These are phyloP conservation scores for Retiboletus flavoniger DNA, from an alignment of 1,284 basidiomycete genomes.

Conservation along the genomic window DNA sequence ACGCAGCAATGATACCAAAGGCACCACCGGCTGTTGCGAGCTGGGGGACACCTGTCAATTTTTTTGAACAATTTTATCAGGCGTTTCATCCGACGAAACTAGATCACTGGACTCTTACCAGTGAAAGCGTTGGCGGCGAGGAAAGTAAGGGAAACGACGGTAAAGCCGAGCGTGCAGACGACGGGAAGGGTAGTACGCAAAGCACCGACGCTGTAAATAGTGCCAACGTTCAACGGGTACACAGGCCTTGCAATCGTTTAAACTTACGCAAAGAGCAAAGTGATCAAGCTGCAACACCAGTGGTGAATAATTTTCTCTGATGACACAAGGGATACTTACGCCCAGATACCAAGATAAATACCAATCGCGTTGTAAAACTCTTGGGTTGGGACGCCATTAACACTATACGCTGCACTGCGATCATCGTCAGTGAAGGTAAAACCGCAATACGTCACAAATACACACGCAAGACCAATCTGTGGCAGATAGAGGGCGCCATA, in stretches of 20 bases:
- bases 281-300: slow-evolving; percentile 14
- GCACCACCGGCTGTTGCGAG: slow-evolving; percentile 31
- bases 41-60: slow-evolving; percentile 18
- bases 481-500: slow-evolving; percentile 31
- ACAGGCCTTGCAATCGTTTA: neutral
- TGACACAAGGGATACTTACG: slow-evolving; percentile 4
- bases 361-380: slow-evolving; percentile 28
- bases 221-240: neutral
- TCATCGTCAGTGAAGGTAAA: slow-evolving; percentile 6
- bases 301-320: slow-evolving; percentile 1
- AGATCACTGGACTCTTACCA: slow-evolving; percentile 14
- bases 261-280: slow-evolving; percentile 22
- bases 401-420: slow-evolving; percentile 26
- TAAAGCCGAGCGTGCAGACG: slow-evolving; percentile 24
- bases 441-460: neutral
- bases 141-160: slow-evolving; percentile 23
- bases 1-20: slow-evolving; percentile 28
- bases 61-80: slow-evolving; percentile 4
- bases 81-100: neutral
- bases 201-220: slow-evolving; percentile 24
- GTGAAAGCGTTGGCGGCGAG: slow-evolving; percentile 30
- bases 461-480: slow-evolving; percentile 29
- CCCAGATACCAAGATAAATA: slow-evolving; percentile 28
- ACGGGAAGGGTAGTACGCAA: slow-evolving; percentile 29
- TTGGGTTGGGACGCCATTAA: slow-evolving; percentile 21